Conservation (phyloP, 176 grass and related monocot species). For the Leersia perrieri region DNA sequence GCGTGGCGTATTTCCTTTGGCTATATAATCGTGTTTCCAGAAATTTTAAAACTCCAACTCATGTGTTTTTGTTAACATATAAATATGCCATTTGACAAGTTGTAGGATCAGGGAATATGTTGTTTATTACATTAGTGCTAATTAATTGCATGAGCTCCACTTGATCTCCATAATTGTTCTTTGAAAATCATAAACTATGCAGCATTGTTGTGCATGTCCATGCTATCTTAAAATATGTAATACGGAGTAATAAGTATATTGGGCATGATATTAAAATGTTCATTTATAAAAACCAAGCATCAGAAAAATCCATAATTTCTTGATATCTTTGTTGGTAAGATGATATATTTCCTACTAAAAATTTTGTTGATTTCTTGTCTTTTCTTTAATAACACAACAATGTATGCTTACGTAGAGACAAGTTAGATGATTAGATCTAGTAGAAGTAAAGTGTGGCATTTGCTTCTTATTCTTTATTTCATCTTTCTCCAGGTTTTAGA, state of each 20-base stretch:
- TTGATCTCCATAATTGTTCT: not conserved
- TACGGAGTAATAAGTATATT: conserved; percentile 22
- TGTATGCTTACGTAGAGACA: conserved; percentile 1
- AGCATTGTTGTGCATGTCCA: not conserved
- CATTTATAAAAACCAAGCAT: not conserved
- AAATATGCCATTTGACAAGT: not conserved
- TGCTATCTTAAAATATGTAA: not conserved
- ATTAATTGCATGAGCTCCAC: not conserved
- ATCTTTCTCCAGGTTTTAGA: conserved; percentile 11
- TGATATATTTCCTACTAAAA: conserved; percentile 6
- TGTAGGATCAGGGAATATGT: not conserved
- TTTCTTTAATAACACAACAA: not conserved
- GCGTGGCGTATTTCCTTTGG: too few relatives aligned
- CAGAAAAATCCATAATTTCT: not conserved
- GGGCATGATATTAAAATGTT: not conserved
- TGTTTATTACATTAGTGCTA: not conserved
- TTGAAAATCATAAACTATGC: not conserved
- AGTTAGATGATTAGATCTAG: not conserved
- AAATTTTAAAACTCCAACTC: too few relatives aligned
- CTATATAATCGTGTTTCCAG: too few relatives aligned
- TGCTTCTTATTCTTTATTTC: conserved; percentile 9
- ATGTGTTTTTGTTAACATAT: not conserved
- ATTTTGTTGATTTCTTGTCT: not conserved
- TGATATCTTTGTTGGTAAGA: not conserved
- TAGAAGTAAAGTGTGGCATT: not conserved